Evolutionary conservation across 2,329 filamentous ascomycete species (phyloP).

Genomic region (Hypoxylon sp.): DNA sequence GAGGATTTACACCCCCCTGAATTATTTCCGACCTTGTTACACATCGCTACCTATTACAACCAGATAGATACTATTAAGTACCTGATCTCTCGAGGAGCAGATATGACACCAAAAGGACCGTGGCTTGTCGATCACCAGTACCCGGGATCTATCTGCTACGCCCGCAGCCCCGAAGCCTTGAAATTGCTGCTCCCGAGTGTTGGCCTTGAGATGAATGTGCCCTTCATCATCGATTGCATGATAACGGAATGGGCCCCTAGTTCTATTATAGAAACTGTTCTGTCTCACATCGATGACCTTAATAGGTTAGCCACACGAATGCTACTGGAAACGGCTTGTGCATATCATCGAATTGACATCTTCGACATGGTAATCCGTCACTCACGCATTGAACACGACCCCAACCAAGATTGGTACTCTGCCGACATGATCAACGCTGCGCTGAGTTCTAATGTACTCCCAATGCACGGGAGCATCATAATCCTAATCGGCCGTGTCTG

Average conservation of each 20-base stretch:
- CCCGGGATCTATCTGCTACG: neutral
- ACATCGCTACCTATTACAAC: conserved; percentile 6
- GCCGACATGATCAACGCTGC: neutral
- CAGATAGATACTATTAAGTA: neutral
- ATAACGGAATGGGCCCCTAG: neutral
- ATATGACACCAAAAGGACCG: neutral
- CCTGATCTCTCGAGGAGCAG: neutral
- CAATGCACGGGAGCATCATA: neutral
- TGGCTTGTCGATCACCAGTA: neutral
- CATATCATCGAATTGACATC: neutral
- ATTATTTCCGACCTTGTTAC: neutral
- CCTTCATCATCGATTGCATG: neutral
- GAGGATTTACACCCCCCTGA: neutral
- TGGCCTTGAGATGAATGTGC: too few relatives aligned
- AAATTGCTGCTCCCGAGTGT: neutral
- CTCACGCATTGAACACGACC: neutral
- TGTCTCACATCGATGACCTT: neutral
- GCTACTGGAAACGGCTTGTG: neutral
- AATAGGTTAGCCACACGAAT: neutral
- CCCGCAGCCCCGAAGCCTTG: neutral
- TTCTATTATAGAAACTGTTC: neutral
- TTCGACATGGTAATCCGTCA: neutral
- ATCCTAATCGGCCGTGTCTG: neutral
- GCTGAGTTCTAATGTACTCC: neutral
- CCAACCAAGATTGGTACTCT: neutral